Conservation (phyloP, 2,329 filamentous ascomycete species). For the Colletotrichum sublineola region DNA sequence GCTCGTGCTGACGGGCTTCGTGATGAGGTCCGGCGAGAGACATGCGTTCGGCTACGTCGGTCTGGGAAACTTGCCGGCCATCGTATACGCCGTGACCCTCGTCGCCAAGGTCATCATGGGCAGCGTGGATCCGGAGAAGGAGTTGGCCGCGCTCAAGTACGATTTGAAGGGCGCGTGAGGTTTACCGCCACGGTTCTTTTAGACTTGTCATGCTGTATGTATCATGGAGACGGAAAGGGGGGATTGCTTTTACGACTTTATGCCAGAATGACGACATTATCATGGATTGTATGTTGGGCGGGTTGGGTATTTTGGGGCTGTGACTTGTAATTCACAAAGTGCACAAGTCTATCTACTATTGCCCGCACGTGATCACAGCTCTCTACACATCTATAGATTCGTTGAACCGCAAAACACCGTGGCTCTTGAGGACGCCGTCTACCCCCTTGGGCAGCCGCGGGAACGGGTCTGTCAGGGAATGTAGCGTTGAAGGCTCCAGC, state of each 20-base stretch:
- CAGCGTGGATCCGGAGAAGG: constrained; percentile 75
- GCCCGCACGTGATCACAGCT: constrained; percentile 14
- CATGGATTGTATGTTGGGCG: not conserved
- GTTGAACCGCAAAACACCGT: constrained; percentile 92
- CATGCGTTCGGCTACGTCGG: constrained; percentile 56
- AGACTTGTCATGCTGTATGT: not conserved
- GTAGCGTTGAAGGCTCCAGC: constrained; percentile 62
- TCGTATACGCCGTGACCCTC: constrained; percentile 73
- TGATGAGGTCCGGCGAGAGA: constrained; percentile 47
- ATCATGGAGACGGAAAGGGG: not conserved
- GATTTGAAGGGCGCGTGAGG: constrained; percentile 74
- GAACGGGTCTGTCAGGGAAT: constrained; percentile 63
- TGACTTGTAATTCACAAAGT: constrained; percentile 8
- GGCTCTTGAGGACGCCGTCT: constrained; percentile 86
- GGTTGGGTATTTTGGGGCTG: not conserved
- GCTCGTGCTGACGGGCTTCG: constrained; percentile 61
- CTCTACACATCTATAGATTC: constrained; percentile 83
- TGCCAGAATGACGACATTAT: constrained; percentile 22
- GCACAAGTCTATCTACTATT: constrained; percentile 32
- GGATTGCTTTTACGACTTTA: constrained; percentile 30
- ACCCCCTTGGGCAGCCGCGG: constrained; percentile 81
- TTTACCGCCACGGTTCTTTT: not conserved
- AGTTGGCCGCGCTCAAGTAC: constrained; percentile 73
- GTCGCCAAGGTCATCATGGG: constrained; percentile 75
- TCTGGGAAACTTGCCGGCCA: constrained; percentile 64